A percentile compares a stretch with the other conserved stretches of the same genome.
These are phyloP conservation scores for Pythium dissimile DNA, from an alignment of 352 stramenopile species.

Conservation along the genomic window DNA sequence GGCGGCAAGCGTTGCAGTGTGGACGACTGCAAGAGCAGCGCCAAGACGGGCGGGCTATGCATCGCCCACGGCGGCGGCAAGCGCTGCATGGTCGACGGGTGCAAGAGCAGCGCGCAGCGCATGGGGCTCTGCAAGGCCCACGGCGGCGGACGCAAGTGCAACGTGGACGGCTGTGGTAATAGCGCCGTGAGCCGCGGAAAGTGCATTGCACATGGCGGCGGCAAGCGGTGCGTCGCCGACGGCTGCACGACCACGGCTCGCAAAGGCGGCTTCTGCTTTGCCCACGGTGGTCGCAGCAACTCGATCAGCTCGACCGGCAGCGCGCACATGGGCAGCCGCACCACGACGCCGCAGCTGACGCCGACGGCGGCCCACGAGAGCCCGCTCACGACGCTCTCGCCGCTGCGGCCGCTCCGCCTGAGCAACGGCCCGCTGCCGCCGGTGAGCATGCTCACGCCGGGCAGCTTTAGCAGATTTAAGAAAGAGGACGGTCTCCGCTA, in stretches of 20 bases:
- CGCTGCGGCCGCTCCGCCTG: conserved; percentile 18
- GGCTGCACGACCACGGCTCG: conserved; percentile 76
- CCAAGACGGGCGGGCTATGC: conserved; percentile 79
- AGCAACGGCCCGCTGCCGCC: conserved; percentile 4
- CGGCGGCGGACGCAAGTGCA: conserved; percentile 75
- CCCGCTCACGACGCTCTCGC: too few species aligned
- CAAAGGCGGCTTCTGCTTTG: conserved; percentile 81
- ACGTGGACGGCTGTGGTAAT: conserved; percentile 56
- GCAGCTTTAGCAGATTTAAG: background rate
- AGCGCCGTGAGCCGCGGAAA: conserved; percentile 80
- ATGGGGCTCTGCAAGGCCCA: conserved; percentile 85
- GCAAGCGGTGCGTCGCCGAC: conserved; percentile 72
- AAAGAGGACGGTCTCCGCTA: conserved; percentile 12
- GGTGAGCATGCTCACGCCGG: conserved; percentile 9
- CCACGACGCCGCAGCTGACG: conserved; percentile 17
- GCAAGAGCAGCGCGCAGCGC: conserved; percentile 73
- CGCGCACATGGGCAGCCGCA: background rate
- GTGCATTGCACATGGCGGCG: conserved; percentile 81
- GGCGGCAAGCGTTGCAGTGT: conserved; percentile 74
- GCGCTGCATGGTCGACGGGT: conserved; percentile 66
- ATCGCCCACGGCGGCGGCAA: conserved; percentile 82
- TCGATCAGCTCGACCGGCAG: background rate
- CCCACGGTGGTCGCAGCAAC: conserved; percentile 55
- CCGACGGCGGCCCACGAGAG: conserved; percentile 10
- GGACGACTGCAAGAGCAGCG: conserved; percentile 68